Evolutionary conservation across 306 rosid species (phyloP), one percentile per base, ranked within the genome.

Genomic region (Dryas octopetala): DNA sequence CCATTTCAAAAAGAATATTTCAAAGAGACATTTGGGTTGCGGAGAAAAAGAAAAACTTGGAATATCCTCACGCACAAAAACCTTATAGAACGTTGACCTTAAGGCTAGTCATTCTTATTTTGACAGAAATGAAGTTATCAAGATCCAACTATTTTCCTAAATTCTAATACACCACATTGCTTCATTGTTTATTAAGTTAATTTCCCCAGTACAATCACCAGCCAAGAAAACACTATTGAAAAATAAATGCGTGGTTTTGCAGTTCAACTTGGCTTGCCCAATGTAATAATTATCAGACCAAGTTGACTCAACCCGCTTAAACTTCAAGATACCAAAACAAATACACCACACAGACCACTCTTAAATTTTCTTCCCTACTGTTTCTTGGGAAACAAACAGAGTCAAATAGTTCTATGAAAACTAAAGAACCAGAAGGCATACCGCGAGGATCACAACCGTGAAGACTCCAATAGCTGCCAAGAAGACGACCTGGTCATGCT

Each of bases 401-500:
- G 5, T 55, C 2, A 1, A 76, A 10, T 19, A 32, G 38, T 13
- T 55, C 28, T 44, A 41, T 15, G 17, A 63, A 14, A 16, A 4
- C 15, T 68, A 52, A 12, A 46, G 14, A 48, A 5, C 16, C 48
- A 62, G 23, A 17, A 74, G 66, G 38, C 66, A 40, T 87, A 90
- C 98, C 86, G 82, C 75, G 44, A 94, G 90, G 79, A 94, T 94
- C 0, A 90, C 86, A 64, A 91, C 88, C 28, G 92, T 86, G 82
- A 79, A 91, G 75, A 85, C 92, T 74, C 84, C 91, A 74, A 91
- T 80, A 23, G 88, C 86, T 19, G 80, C 76, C 13, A 91, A 58
- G 88, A 91, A 93, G 11, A 83, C 70, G 76, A 83, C 89, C 87
- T 93, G 98, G 48, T 93, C 93, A 17, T 55, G 90, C 52, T 87